Base-by-base conservation (phyloP, 495 filamentous ascomycete genomes). In the Parathielavia hyrcaniae region DNA sequence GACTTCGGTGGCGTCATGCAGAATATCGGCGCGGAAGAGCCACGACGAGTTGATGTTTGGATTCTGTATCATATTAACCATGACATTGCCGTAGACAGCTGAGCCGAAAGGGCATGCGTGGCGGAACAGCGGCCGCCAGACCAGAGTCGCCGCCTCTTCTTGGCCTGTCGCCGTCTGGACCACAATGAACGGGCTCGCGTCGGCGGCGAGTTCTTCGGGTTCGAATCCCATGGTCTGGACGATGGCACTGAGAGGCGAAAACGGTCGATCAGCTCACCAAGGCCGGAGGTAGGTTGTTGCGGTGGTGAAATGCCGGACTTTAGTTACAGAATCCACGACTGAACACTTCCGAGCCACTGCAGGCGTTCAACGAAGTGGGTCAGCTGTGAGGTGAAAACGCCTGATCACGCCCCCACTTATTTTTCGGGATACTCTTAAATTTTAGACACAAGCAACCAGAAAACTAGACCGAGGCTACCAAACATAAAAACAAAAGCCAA, bases 1-100 rank as follows among this genome's bases (percentile, higher is more conserved):
- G 17, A 19, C 39, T 48, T 34, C 46, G 61, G 80, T 60, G 58
- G 61, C 45, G 71, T 73, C 63, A 61, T 86, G 77, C 26, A 89
- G 77, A 46, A 96, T 89, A 71, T 97, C 91, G 12, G 91, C 91
- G 20, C 92, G 83, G 66, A 95, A 90, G 4, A 96, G 79, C 76
- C 86, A 85, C 16, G 78, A 85, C 4, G 88, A 88, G 60, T 87
- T 92, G 75, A 92, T 81, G 59, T 96, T 95, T 9, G 91, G 91
- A 69, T 96, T 95, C 47, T 77, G 77, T 62, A 95, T 79, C 44
- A 95, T 79, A 58, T 89, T 89, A 51, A 82, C 67, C 77, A 89
- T 84, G 47, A 88, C 81, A 34, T 78, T 69, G 36, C 75, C 65
- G 67, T 91, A 90, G 48, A 79, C 71, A 38, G 77, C 69, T 3